phyloP scores from a whole-genome alignment of 164 flowering plant genomes.

The Aristolochia fimbriata region DNA sequence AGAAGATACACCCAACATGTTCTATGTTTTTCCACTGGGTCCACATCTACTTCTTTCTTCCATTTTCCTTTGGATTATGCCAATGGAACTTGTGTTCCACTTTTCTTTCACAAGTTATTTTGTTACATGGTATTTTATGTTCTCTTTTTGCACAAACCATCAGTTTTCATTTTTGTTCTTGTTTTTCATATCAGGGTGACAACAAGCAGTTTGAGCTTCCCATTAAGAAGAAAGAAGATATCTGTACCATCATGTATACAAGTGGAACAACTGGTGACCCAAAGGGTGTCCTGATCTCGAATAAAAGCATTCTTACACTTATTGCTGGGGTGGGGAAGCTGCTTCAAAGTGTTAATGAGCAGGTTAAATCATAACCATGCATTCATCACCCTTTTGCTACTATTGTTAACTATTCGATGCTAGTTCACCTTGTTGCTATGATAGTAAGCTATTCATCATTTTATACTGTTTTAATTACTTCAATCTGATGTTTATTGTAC shows the following conservation, averaged over 20 bases:
- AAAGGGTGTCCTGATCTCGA: slow-evolving; percentile 85
- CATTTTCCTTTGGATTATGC: too few relatives aligned
- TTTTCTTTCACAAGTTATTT: background rate
- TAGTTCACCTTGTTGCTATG: background rate
- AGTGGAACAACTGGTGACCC: slow-evolving; percentile 99
- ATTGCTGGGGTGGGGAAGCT: slow-evolving; percentile 55
- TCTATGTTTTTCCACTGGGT: too few relatives aligned
- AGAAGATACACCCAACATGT: too few relatives aligned
- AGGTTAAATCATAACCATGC: slow-evolving; percentile 21
- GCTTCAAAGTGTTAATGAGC: slow-evolving; percentile 49
- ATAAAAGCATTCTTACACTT: slow-evolving; percentile 65
- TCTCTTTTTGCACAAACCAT: background rate
- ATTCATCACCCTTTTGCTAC: background rate
- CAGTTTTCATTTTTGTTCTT: background rate
- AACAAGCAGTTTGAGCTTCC: slow-evolving; percentile 58
- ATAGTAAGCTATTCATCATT: background rate
- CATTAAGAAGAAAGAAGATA: slow-evolving; percentile 46
- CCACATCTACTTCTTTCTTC: too few relatives aligned
- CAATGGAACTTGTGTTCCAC: background rate
- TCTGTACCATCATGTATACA: slow-evolving; percentile 96
- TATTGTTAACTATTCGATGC: background rate
- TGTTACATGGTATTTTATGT: background rate
- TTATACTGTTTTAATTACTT: slow-evolving; percentile 2
- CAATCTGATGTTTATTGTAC: background rate
- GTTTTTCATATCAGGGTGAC: slow-evolving; percentile 41